These are phyloP conservation scores for Leccinum incarnatum DNA, from an alignment of 768 basidiomycete species.

Conservation along the genomic window DNA sequence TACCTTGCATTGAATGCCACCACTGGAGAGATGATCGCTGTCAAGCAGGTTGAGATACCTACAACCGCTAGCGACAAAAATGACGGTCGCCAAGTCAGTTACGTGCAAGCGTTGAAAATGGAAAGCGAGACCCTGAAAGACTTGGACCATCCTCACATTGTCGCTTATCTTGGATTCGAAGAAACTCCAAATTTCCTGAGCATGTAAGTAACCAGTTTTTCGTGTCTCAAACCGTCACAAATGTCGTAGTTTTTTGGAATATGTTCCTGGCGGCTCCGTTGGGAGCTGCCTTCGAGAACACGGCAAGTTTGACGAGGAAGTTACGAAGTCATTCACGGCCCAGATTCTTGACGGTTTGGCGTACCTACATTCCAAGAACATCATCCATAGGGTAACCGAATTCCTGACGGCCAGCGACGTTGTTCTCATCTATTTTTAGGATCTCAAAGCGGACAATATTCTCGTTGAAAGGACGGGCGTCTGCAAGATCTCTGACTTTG, in stretches of 20 bases:
- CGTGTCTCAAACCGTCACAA: constrained; percentile 1
- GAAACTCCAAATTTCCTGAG: constrained; percentile 85
- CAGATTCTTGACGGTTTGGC: constrained; percentile 92
- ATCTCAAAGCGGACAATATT: constrained; percentile 98
- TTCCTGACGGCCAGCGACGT: not conserved
- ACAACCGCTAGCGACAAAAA: constrained; percentile 88
- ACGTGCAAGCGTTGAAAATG: constrained; percentile 89
- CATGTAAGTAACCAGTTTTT: constrained; percentile 60
- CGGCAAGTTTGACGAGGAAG: constrained; percentile 88
- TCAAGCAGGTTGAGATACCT: constrained; percentile 98
- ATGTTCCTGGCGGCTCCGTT: constrained; percentile 96
- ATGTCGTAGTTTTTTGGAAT: constrained; percentile 85
- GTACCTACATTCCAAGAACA: constrained; percentile 88
- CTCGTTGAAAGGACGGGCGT: constrained; percentile 88
- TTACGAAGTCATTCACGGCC: constrained; percentile 87
- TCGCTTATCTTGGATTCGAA: constrained; percentile 95
- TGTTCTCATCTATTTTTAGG: constrained; percentile 44
- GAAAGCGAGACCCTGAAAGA: constrained; percentile 97
- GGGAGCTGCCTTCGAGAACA: constrained; percentile 87
- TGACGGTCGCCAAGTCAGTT: constrained; percentile 77
- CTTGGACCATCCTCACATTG: constrained; percentile 95
- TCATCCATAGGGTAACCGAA: constrained; percentile 80
- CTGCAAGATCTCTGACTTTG: constrained; percentile 98
- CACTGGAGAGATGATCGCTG: constrained; percentile 98
- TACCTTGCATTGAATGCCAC: constrained; percentile 95